Evolutionary conservation across 805 yeast species (phyloP).

Genomic region (Sugiyamaella qingdaonensis): DNA sequence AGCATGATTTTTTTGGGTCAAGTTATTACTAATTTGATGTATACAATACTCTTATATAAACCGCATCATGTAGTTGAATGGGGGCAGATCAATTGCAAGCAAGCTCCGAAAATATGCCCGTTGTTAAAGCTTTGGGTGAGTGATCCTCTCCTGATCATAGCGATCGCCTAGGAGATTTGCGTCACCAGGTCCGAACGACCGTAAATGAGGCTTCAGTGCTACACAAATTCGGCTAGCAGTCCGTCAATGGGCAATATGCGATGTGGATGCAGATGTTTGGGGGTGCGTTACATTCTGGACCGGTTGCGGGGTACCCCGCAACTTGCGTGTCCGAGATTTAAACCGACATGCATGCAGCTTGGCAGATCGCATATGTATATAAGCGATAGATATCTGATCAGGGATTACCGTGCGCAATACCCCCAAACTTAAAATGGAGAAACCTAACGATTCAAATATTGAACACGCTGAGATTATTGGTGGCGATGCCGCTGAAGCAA

Average conservation of each 20-base stretch:
- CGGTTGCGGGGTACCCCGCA: slow-evolving; percentile 5
- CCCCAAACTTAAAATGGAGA: neutral
- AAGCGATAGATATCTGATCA: neutral
- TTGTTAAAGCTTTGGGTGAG: too few species aligned
- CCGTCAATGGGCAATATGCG: too few species aligned
- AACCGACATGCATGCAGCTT: neutral
- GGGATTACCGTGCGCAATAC: too few species aligned
- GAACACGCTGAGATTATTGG: neutral
- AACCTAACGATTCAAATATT: neutral
- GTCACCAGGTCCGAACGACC: too few species aligned
- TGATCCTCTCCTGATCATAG: too few species aligned
- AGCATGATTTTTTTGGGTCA: neutral
- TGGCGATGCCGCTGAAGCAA: neutral
- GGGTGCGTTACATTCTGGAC: neutral
- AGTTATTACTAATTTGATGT: neutral
- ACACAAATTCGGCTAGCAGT: too few species aligned
- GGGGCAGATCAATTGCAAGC: neutral
- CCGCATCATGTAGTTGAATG: neutral
- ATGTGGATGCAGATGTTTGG: too few species aligned
- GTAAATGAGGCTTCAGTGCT: too few species aligned
- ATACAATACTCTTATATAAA: neutral
- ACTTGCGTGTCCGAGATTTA: neutral
- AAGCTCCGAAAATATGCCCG: neutral
- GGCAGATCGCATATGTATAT: neutral
- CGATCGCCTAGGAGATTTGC: too few species aligned